Conservation (phyloP, 441 rosid genomes). For the Sinapis alba region DNA sequence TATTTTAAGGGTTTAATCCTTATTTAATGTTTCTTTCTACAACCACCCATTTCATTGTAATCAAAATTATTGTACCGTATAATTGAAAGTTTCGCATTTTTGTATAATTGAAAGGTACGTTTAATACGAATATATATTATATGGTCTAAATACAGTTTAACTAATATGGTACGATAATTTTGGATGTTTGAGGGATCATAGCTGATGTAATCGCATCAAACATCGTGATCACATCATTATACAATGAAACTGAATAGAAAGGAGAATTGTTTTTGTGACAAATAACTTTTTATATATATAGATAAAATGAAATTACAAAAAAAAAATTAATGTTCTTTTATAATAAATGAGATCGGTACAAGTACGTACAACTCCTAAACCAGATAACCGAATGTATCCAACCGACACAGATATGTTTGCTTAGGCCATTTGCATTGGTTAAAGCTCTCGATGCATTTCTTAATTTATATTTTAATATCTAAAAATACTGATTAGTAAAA, state of each 20-base stretch:
- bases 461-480: too few species aligned
- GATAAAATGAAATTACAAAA: too few species aligned
- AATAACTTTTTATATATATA: too few species aligned
- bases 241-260: not conserved
- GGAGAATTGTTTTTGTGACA: not conserved
- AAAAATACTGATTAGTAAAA: too few species aligned
- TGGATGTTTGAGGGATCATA: not conserved
- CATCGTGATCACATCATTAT: not conserved
- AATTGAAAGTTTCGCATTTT: constrained; percentile 14
- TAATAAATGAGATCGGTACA: too few species aligned
- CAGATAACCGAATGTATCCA: too few species aligned
- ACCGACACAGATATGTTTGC: too few species aligned
- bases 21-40: not conserved
- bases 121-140: not conserved
- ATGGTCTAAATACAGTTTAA: not conserved
- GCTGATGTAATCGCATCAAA: not conserved
- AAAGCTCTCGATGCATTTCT: too few species aligned
- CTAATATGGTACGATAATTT: not conserved
- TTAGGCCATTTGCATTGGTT: too few species aligned
- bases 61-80: not conserved
- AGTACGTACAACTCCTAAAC: too few species aligned
- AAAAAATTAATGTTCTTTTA: too few species aligned
- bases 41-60: not conserved
- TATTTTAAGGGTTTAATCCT: not conserved
- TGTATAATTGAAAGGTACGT: constrained; percentile 2